Conservation (phyloP, 805 yeast genomes). For the Teunomyces funiuensis region DNA sequence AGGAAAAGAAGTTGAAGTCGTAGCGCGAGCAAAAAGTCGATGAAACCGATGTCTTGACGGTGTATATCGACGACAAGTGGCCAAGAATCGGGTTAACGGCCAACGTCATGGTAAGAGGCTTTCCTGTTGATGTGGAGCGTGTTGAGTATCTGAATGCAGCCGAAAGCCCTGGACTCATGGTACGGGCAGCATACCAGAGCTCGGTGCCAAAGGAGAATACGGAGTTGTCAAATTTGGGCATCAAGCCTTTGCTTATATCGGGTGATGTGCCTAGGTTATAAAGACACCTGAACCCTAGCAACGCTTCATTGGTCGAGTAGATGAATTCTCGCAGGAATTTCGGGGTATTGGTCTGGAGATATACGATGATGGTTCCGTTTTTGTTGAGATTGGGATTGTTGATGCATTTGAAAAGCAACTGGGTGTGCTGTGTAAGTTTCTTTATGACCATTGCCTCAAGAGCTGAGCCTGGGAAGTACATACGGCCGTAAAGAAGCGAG, state of each 20-base stretch:
- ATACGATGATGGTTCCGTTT: constrained; percentile 61
- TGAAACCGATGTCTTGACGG: constrained; percentile 73
- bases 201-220: constrained; percentile 79
- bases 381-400: constrained; percentile 60
- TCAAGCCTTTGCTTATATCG: constrained; percentile 5
- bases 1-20: constrained; percentile 88
- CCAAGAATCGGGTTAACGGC: constrained; percentile 90
- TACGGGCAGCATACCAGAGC: constrained; percentile 79
- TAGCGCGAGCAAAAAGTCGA: constrained; percentile 81
- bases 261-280: constrained; percentile 53
- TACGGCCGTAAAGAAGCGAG: constrained; percentile 73
- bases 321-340: constrained; percentile 69
- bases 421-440: constrained; percentile 57
- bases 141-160: constrained; percentile 84
- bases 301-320: constrained; percentile 79
- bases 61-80: constrained; percentile 81
- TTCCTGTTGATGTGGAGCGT: constrained; percentile 80
- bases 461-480: constrained; percentile 84
- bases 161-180: constrained; percentile 87
- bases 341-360: constrained; percentile 66
- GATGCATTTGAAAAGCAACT: constrained; percentile 70
- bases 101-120: constrained; percentile 84
- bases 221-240: constrained; percentile 55
- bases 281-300: constrained; percentile 77
- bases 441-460: constrained; percentile 85